Evolutionary conservation across 73 alveolate species (phyloP).

Genomic region (Stentor roeselii): DNA sequence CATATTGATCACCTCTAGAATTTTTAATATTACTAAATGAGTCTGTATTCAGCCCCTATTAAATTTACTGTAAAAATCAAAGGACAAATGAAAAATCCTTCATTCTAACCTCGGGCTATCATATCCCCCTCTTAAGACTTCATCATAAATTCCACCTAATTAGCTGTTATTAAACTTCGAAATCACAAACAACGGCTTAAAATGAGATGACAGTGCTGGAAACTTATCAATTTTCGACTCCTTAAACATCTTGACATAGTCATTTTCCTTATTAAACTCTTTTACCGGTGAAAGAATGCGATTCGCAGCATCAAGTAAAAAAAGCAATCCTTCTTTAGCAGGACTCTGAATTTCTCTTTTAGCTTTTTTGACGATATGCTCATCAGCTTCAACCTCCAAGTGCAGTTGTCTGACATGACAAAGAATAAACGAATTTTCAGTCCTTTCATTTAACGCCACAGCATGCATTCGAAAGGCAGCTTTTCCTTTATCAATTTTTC

Average conservation of each 20-base stretch:
- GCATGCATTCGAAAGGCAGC: slow-evolving; percentile 66
- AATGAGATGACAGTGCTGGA: slow-evolving; percentile 25
- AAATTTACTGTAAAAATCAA: background rate
- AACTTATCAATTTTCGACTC: slow-evolving; percentile 3
- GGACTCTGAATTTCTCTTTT: slow-evolving; percentile 20
- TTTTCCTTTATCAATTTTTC: slow-evolving; percentile 49
- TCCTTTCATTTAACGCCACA: slow-evolving; percentile 36
- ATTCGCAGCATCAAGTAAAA: slow-evolving; percentile 12
- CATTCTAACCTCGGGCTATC: background rate
- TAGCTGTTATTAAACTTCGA: no score
- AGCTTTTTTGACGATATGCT: background rate
- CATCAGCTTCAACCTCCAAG: background rate
- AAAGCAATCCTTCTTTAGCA: background rate
- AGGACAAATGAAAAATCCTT: background rate
- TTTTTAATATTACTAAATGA: no score
- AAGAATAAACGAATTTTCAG: background rate
- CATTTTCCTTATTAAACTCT: background rate
- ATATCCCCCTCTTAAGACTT: background rate
- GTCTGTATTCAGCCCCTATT: no score
- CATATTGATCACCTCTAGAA: no score
- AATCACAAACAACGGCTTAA: slow-evolving; percentile 6
- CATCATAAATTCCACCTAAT: background rate
- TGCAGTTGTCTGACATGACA: slow-evolving; percentile 9
- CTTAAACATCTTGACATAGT: slow-evolving; percentile 17
- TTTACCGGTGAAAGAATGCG: background rate